Evolutionary conservation across 2,329 filamentous ascomycete species (phyloP).

Genomic region (Westerdykella ornata): DNA sequence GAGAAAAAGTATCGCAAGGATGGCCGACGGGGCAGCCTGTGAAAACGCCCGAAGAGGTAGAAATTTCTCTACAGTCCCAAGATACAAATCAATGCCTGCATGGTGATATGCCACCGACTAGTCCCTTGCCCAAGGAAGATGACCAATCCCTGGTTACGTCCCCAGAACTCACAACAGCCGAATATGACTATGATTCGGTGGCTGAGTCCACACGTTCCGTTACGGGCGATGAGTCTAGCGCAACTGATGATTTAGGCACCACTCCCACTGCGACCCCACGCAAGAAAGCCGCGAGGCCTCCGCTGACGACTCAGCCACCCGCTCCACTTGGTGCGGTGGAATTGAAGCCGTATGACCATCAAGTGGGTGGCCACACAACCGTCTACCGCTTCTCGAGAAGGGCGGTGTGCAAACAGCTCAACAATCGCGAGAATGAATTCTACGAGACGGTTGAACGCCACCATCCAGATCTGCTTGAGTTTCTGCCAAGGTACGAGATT

Average conservation of each 20-base stretch:
- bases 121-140: slow-evolving; percentile 35
- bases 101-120: slow-evolving; percentile 48
- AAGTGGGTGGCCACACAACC: slow-evolving; percentile 94
- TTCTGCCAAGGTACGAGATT: slow-evolving; percentile 63
- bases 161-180: slow-evolving; percentile 25
- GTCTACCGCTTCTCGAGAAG: slow-evolving; percentile 92
- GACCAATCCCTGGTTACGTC: slow-evolving; percentile 33
- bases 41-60: slow-evolving; percentile 47
- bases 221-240: slow-evolving; percentile 48
- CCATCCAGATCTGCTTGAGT: slow-evolving; percentile 82
- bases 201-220: slow-evolving; percentile 40
- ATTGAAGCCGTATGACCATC: slow-evolving; percentile 92
- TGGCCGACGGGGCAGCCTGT: slow-evolving; percentile 25
- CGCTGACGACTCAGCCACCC: slow-evolving; percentile 32
- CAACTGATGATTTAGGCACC: slow-evolving; percentile 47
- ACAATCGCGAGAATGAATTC: slow-evolving; percentile 97
- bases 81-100: slow-evolving; percentile 56
- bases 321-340: slow-evolving; percentile 83
- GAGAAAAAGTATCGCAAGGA: slow-evolving; percentile 23
- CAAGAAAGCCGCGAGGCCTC: slow-evolving; percentile 27
- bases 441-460: slow-evolving; percentile 92
- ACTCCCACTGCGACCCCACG: slow-evolving; percentile 32
- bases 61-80: slow-evolving; percentile 56
- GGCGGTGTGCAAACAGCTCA: slow-evolving; percentile 96
- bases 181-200: slow-evolving; percentile 40